Conservation (phyloP, 2,329 filamentous ascomycete genomes). For the Didymella pomorum region DNA sequence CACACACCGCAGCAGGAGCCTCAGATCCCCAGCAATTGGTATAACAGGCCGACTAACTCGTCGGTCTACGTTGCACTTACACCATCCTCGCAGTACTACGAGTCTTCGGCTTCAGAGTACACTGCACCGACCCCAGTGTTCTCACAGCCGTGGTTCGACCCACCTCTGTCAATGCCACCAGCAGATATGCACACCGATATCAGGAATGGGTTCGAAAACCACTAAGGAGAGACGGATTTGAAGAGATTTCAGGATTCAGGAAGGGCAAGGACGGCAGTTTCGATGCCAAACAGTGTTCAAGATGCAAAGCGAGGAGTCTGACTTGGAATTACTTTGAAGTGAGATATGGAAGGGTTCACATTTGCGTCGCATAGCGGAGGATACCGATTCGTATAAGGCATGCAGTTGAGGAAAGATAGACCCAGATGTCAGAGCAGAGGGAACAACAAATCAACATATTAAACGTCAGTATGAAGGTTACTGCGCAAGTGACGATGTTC, state of each 20-base stretch:
- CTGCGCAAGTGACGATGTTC: not conserved
- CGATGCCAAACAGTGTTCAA: not conserved
- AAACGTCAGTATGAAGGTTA: not conserved
- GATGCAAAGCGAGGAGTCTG: not conserved
- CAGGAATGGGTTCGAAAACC: not conserved
- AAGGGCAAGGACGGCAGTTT: not conserved
- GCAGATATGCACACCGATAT: not conserved
- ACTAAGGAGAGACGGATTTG: not conserved
- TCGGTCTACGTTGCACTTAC: not conserved
- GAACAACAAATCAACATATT: not conserved
- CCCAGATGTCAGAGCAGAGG: not conserved
- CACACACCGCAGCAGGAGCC: slow-evolving; percentile 1
- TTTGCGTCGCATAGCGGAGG: not conserved
- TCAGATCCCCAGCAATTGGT: not conserved
- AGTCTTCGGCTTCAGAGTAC: not conserved
- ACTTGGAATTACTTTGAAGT: too few relatives aligned
- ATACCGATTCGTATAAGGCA: not conserved
- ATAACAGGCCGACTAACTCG: not conserved
- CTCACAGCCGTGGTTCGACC: not conserved
- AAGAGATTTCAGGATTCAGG: not conserved
- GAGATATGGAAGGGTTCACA: not conserved
- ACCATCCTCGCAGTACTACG: not conserved
- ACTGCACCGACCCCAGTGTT: not conserved
- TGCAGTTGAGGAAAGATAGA: not conserved
- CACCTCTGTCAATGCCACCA: not conserved